Conservation (phyloP, 2,329 filamentous ascomycete genomes). For the Thermothelomyces thermophilus region DNA sequence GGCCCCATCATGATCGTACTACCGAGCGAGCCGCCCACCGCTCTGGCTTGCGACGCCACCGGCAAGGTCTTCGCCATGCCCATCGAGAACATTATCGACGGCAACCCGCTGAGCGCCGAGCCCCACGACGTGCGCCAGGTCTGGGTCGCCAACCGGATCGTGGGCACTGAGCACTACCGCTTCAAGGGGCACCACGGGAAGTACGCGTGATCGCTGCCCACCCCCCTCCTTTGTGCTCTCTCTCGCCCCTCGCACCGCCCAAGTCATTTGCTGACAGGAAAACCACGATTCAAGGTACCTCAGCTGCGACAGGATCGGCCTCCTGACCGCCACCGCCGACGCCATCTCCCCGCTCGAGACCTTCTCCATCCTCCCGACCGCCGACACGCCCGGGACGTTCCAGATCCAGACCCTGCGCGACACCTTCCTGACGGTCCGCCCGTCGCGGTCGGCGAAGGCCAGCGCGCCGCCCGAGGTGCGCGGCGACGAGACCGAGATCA, state of each 20-base stretch:
- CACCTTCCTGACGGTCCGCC: conserved; percentile 60
- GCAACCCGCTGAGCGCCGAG: conserved; percentile 75
- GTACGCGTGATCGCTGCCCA: conserved; percentile 45
- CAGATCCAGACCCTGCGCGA: conserved; percentile 67
- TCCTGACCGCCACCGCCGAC: conserved; percentile 68
- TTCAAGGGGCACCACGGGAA: conserved; percentile 88
- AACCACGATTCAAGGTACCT: conserved; percentile 58
- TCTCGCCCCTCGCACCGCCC: too few relatives aligned
- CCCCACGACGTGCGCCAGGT: conserved; percentile 95
- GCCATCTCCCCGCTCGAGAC: conserved; percentile 81
- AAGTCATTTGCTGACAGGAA: not conserved
- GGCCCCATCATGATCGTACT: conserved; percentile 81
- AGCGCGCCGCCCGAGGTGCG: conserved; percentile 57
- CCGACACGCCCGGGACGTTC: conserved; percentile 64
- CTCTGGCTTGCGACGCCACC: conserved; percentile 76
- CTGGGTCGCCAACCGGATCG: conserved; percentile 80
- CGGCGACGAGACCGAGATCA: conserved; percentile 64
- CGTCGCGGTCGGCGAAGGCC: conserved; percentile 44
- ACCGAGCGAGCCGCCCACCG: conserved; percentile 64
- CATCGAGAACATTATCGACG: conserved; percentile 84
- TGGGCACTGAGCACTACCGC: conserved; percentile 72
- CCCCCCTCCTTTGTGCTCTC: too few relatives aligned
- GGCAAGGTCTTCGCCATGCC: conserved; percentile 78
- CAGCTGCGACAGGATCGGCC: conserved; percentile 75
- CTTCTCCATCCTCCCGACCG: conserved; percentile 59